Conservation (phyloP, 805 yeast species). For the Starmerella cellae region DNA sequence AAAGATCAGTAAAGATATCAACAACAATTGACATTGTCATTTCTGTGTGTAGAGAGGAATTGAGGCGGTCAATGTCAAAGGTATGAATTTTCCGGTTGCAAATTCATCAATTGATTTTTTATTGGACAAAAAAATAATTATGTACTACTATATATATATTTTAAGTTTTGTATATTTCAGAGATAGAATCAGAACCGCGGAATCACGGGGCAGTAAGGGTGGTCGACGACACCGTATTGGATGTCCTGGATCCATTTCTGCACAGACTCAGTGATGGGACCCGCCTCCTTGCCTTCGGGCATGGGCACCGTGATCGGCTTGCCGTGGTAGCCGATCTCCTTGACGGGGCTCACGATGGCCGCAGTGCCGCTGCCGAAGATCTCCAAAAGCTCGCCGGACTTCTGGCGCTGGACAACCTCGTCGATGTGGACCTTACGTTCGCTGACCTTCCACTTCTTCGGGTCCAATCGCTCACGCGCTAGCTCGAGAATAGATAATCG, state of each 20-base stretch:
- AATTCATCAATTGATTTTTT: too few relatives aligned
- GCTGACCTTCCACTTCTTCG: conserved; percentile 64
- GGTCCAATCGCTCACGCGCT: conserved; percentile 61
- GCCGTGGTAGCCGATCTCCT: conserved; percentile 70
- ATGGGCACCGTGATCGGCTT: conserved; percentile 65
- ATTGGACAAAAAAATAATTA: too few relatives aligned
- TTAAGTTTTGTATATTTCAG: neutral
- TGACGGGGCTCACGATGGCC: conserved; percentile 88
- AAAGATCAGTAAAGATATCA: too few relatives aligned
- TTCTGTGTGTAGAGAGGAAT: too few relatives aligned
- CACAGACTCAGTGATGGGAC: conserved; percentile 52
- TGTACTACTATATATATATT: neutral
- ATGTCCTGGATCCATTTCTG: conserved; percentile 77
- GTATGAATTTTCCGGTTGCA: too few relatives aligned
- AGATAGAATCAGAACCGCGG: conserved; percentile 4
- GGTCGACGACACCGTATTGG: conserved; percentile 76
- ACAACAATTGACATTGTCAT: too few relatives aligned
- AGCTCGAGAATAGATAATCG: conserved; percentile 74
- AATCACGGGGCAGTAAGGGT: conserved; percentile 29
- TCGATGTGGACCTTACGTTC: conserved; percentile 75
- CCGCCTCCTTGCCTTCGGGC: conserved; percentile 58
- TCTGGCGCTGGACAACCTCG: conserved; percentile 68
- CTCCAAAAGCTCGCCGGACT: conserved; percentile 73
- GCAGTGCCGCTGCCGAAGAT: conserved; percentile 98
- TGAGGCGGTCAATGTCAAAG: too few relatives aligned